phyloP scores from a whole-genome alignment of 495 filamentous ascomycete species.

The Podospora anserina region DNA sequence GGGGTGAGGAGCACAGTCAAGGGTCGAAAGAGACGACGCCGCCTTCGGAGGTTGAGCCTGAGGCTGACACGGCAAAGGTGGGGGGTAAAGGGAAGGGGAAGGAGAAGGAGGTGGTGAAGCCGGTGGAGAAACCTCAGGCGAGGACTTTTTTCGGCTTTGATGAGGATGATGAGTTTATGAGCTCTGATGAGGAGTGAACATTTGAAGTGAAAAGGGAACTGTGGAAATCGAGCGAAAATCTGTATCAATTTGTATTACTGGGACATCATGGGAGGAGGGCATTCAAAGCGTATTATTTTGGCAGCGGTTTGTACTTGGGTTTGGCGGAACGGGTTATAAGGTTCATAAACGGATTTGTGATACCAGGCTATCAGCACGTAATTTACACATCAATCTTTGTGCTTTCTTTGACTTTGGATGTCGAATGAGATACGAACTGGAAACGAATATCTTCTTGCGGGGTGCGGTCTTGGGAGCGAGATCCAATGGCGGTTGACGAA shows the following conservation, averaged over 20 bases:
- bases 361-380: background rate
- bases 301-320: background rate
- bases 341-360: background rate
- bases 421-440: too few relatives aligned
- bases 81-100: constrained; percentile 26
- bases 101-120: constrained; percentile 40
- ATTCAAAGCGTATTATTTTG: background rate
- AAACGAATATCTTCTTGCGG: too few relatives aligned
- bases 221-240: background rate
- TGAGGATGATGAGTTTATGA: constrained; percentile 89
- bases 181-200: constrained; percentile 65
- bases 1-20: constrained; percentile 37
- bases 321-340: background rate
- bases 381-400: too few relatives aligned
- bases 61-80: constrained; percentile 10
- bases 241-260: background rate
- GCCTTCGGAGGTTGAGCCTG: constrained; percentile 32
- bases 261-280: background rate
- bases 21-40: constrained; percentile 38
- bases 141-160: constrained; percentile 78
- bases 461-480: too few relatives aligned
- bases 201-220: constrained; percentile 33
- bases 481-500: too few relatives aligned
- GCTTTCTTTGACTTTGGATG: too few relatives aligned
- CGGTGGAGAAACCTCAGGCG: constrained; percentile 19